phyloP scores from a whole-genome alignment of 306 rosid genomes.

The Citrullus amarus region DNA sequence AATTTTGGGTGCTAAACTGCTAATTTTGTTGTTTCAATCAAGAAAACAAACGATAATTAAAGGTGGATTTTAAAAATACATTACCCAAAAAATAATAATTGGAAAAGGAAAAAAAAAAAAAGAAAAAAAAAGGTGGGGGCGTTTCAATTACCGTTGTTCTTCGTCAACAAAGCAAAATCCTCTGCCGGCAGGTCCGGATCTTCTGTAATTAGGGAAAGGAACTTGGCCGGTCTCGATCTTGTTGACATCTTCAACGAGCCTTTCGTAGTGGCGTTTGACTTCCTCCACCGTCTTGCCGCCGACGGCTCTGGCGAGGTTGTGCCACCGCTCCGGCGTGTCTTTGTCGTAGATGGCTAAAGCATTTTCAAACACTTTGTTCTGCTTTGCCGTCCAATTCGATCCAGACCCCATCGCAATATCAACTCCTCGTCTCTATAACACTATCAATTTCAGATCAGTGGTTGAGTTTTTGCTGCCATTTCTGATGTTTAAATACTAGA shows the following conservation, averaged over 20 bases:
- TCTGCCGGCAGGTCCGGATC: slow-evolving; percentile 13
- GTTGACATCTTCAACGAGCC: slow-evolving; percentile 53
- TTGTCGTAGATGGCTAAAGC: slow-evolving; percentile 50
- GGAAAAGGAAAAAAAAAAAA: not conserved
- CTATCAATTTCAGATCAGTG: not conserved
- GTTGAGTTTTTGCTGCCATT: not conserved
- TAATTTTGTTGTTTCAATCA: not conserved
- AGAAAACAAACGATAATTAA: not conserved
- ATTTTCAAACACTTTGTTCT: slow-evolving; percentile 75
- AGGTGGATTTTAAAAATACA: not conserved
- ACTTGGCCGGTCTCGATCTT: slow-evolving; percentile 60
- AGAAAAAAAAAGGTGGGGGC: too few relatives aligned
- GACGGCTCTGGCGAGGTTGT: slow-evolving; percentile 57
- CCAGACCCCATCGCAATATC: not conserved
- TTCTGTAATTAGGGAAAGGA: slow-evolving; percentile 55
- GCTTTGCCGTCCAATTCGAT: slow-evolving; percentile 42
- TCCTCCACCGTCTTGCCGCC: slow-evolving; percentile 73
- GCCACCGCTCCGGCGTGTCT: slow-evolving; percentile 62
- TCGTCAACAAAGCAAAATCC: slow-evolving; percentile 25
- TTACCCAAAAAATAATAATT: not conserved
- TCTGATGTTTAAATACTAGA: not conserved
- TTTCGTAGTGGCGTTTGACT: slow-evolving; percentile 54
- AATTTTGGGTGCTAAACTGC: not conserved
- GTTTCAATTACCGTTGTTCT: slow-evolving; percentile 23
- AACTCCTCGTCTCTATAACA: too few relatives aligned